These are phyloP conservation scores for Orbilia ellipsospora DNA, from an alignment of 2,329 filamentous ascomycete species.

Conservation along the genomic window DNA sequence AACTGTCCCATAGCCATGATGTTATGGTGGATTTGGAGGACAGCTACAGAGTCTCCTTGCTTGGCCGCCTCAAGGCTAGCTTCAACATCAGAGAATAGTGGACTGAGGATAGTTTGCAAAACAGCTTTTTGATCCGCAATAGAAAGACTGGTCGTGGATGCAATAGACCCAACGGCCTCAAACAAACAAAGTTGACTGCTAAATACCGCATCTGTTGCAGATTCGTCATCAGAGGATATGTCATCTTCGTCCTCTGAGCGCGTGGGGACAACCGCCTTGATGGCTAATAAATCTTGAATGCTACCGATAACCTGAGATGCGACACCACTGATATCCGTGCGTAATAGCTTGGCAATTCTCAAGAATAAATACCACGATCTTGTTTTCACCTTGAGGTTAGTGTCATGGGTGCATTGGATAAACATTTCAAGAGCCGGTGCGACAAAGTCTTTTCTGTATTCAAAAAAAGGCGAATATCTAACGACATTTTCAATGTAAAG, in stretches of 20 bases:
- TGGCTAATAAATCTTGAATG: constrained; percentile 85
- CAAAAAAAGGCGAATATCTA: constrained; percentile 91
- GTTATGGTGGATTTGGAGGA: constrained; percentile 92
- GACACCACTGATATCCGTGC: constrained; percentile 84
- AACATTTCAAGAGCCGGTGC: constrained; percentile 90
- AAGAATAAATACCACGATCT: constrained; percentile 98
- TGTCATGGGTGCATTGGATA: constrained; percentile 87
- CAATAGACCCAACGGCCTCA: constrained; percentile 92
- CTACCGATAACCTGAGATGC: constrained; percentile 92
- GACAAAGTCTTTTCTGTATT: constrained; percentile 82
- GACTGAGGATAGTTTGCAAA: constrained; percentile 86
- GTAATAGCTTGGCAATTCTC: constrained; percentile 87
- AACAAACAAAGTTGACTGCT: constrained; percentile 92
- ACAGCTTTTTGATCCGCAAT: constrained; percentile 88
- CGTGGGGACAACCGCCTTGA: constrained; percentile 86
- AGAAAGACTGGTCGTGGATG: constrained; percentile 80
- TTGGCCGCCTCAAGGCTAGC: constrained; percentile 80
- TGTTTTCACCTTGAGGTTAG: constrained; percentile 84
- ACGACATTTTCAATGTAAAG: constrained; percentile 99
- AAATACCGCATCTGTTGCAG: constrained; percentile 90
- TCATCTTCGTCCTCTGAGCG: constrained; percentile 83
- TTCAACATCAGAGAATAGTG: constrained; percentile 90
- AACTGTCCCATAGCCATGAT: constrained; percentile 95
- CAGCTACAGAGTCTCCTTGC: constrained; percentile 80
- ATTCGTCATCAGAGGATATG: constrained; percentile 93